phyloP scores from a whole-genome alignment of 108 stramenopile genomes.

The Poteriospumella lacustris region DNA sequence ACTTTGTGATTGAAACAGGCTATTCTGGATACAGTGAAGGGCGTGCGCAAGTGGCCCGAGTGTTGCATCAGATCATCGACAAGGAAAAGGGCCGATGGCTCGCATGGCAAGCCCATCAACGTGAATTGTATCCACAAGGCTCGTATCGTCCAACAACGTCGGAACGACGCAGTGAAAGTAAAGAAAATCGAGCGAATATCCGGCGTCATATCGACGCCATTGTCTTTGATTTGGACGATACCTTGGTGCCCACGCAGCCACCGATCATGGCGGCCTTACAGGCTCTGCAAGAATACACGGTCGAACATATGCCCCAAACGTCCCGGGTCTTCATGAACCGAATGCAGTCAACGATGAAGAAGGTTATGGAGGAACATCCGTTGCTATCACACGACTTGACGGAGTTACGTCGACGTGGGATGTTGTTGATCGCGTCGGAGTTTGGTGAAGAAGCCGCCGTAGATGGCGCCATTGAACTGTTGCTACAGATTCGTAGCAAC shows the following conservation, averaged over 20 bases:
- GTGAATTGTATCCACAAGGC: too few species aligned
- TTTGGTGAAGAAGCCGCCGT: not conserved
- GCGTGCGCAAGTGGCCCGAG: not conserved
- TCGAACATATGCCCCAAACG: not conserved
- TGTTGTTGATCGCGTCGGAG: not conserved
- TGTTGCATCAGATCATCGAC: not conserved
- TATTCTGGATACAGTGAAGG: slow-evolving; percentile 14
- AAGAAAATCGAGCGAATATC: not conserved
- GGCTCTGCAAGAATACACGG: not conserved
- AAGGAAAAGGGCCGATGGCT: not conserved
- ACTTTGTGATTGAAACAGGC: slow-evolving; percentile 9
- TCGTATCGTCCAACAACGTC: not conserved
- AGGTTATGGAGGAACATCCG: slow-evolving; percentile 3
- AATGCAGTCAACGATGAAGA: slow-evolving; percentile 2
- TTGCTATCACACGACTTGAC: slow-evolving; percentile 17
- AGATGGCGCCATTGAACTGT: not conserved
- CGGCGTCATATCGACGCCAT: not conserved
- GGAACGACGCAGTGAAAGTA: not conserved
- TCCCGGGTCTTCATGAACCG: not conserved
- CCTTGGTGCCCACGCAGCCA: not conserved
- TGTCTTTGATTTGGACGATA: slow-evolving; percentile 28
- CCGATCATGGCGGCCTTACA: not conserved
- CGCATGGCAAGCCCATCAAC: too few species aligned
- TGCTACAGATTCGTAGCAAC: not conserved
- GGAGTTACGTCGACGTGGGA: not conserved